Base-by-base conservation (phyloP, 2,329 filamentous ascomycete genomes). In the Cladophialophora yegresii region DNA sequence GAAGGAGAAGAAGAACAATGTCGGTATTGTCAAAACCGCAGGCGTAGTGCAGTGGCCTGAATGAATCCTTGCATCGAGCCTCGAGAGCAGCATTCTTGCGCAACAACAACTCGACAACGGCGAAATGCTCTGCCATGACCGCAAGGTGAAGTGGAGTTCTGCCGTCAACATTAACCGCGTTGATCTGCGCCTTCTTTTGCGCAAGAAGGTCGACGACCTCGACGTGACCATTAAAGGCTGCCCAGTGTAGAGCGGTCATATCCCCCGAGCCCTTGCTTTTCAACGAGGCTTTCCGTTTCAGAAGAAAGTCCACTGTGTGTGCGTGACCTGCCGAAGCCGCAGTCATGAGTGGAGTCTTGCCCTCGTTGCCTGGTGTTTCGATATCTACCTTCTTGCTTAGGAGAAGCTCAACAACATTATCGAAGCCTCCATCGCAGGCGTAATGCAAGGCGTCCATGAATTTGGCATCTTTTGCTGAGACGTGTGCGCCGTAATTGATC, bases 141-240 rank as follows among this genome's bases (percentile, higher is more conserved):
- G 51, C 51, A 30, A 54, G 51, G 28, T 54, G 51, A 28, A 54
- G 51, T 12, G 51, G 51, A 30, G 51, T 54, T 32, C 51, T 33
- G 30, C 51, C 51, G 23, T 54, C 51, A 7, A 54, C 51, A 30
- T 54, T 54, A 12, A 32, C 22, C 16, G 51, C 51, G 28, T 54
- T 54, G 51, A 54, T 54, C 33, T 54, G 51, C n/a, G 51, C 51
- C 26, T 54, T 54, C 51, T 54, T 54, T 28, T 54, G 51, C 23
- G 51, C 51, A 33, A 54, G 51, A 12, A 54, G 51, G 51, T 54
- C 51, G 51, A 54, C 51, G 7, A 54, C 51, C 51, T 54, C 51
- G 28, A 33, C 23, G 7, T 54, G 51, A 54, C 51, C 51, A 20
- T 54, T 54, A 26, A 54, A 54, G 3, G 51, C 28, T 32, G 51